These are phyloP conservation scores for Maudiozyma serrabonitensis DNA, from an alignment of 805 yeast species.

Conservation along the genomic window DNA sequence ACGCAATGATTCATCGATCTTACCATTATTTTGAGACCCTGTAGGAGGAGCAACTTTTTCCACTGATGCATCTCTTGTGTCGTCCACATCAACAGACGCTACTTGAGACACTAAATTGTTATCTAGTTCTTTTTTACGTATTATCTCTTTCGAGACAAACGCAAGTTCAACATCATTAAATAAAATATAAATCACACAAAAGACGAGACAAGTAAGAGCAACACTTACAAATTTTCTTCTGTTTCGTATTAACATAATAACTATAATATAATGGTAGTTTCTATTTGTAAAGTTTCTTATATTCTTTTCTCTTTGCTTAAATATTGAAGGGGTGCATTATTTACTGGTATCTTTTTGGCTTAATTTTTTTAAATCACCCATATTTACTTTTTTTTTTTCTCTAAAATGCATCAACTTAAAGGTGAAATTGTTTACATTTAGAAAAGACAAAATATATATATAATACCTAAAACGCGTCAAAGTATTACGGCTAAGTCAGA, in stretches of 20 bases:
- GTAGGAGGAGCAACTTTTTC: no score
- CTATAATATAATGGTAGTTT: no score
- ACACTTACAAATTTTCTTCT: slow-evolving; percentile 16
- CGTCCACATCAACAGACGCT: neutral
- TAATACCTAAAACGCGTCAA: no score
- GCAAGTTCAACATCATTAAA: slow-evolving; percentile 3
- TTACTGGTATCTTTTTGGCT: no score
- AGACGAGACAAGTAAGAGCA: slow-evolving; percentile 4
- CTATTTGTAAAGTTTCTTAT: no score
- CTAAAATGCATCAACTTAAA: no score
- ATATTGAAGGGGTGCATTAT: no score
- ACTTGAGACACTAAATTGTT: neutral
- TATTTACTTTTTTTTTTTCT: neutral
- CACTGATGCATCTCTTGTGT: neutral
- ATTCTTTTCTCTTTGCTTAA: no score
- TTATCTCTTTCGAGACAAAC: slow-evolving; percentile 1
- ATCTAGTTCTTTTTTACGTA: slow-evolving; percentile 1
- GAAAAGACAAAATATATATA: no score
- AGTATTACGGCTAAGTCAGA: no score
- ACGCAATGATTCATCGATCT: slow-evolving; percentile 2
- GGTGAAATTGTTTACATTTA: no score
- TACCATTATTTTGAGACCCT: neutral
- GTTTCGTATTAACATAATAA: slow-evolving; percentile 21
- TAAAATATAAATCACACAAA: neutral
- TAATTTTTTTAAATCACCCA: no score